Evolutionary conservation across 164 flowering plant species (phyloP).

Genomic region (Buxus sempervirens): DNA sequence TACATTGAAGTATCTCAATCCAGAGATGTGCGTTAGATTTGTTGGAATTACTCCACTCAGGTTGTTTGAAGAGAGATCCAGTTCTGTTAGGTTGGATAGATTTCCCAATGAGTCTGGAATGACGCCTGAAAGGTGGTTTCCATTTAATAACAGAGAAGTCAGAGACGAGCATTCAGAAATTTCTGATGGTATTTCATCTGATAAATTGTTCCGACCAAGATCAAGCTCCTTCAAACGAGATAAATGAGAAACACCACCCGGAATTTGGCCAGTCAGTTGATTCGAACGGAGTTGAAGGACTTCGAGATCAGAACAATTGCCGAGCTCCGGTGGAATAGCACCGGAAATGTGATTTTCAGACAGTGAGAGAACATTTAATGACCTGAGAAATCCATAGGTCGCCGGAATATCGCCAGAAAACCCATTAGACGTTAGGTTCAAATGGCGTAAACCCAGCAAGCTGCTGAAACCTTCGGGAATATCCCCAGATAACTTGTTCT

Average conservation of each 20-base stretch:
- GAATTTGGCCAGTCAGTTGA: slow-evolving; percentile 40
- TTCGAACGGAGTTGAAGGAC: slow-evolving; percentile 50
- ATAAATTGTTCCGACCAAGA: slow-evolving; percentile 41
- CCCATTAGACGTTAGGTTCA: slow-evolving; percentile 54
- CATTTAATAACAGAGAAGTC: slow-evolving; percentile 29
- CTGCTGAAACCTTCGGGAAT: slow-evolving; percentile 79
- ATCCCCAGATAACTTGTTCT: slow-evolving; percentile 48
- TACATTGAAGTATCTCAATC: slow-evolving; percentile 39
- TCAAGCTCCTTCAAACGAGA: slow-evolving; percentile 49
- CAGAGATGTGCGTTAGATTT: slow-evolving; percentile 27
- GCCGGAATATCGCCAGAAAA: slow-evolving; percentile 55
- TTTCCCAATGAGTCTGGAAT: slow-evolving; percentile 48
- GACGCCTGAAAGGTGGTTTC: slow-evolving; percentile 44
- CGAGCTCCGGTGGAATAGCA: slow-evolving; percentile 47
- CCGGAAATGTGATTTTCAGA: slow-evolving; percentile 44
- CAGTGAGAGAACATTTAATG: slow-evolving; percentile 44
- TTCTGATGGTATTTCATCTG: slow-evolving; percentile 38
- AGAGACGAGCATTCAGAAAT: slow-evolving; percentile 39
- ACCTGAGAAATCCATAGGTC: slow-evolving; percentile 48
- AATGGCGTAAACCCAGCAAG: slow-evolving; percentile 35
- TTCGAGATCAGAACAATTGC: slow-evolving; percentile 51
- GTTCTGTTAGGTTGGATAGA: slow-evolving; percentile 27
- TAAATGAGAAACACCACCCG: slow-evolving; percentile 37
- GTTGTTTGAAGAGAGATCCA: slow-evolving; percentile 52
- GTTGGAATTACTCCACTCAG: slow-evolving; percentile 50